Percentiles rank a stretch among this genome's conserved stretches.
These are phyloP conservation scores for Calamus simplicifolius DNA, from an alignment of 176 grass and related monocot species.

Conservation along the genomic window DNA sequence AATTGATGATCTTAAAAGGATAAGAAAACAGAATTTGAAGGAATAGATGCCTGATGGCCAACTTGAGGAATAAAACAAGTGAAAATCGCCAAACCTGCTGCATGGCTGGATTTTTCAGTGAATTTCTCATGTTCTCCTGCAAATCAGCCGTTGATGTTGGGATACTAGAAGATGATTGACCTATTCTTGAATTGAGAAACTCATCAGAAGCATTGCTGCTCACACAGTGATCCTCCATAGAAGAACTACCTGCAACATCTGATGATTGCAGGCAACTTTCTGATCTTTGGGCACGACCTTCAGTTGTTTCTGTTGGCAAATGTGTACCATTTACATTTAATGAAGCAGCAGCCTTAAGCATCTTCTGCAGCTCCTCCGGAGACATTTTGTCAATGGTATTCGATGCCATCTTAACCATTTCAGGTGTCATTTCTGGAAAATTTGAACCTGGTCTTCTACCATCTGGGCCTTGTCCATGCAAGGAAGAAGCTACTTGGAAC, in stretches of 20 bases:
- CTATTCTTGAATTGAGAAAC: slow-evolving; percentile 29
- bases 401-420: slow-evolving; percentile 86
- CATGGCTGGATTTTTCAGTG: slow-evolving; percentile 93
- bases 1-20: slow-evolving; percentile 1
- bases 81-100: slow-evolving; percentile 43
- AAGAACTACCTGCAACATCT: slow-evolving; percentile 10
- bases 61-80: neutral
- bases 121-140: slow-evolving; percentile 66
- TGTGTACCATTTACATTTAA: slow-evolving; percentile 40
- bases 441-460: slow-evolving; percentile 49
- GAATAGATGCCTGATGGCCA: neutral
- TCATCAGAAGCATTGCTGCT: slow-evolving; percentile 10
- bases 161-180: slow-evolving; percentile 35
- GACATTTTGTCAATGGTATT: slow-evolving; percentile 77
- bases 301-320: slow-evolving; percentile 24
- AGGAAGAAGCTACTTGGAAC: slow-evolving; percentile 74
- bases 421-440: slow-evolving; percentile 86
- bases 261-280: slow-evolving; percentile 23
- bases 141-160: slow-evolving; percentile 42
- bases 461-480: slow-evolving; percentile 38
- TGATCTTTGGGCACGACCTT: slow-evolving; percentile 14
- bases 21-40: slow-evolving; percentile 16
- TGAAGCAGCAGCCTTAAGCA: slow-evolving; percentile 58
- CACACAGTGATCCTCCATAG: slow-evolving; percentile 4
- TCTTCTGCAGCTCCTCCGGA: slow-evolving; percentile 77